Evolutionary conservation across 2,329 filamentous ascomycete genomes (phyloP).

Genomic region (Microdochium trichocladiopsis): DNA sequence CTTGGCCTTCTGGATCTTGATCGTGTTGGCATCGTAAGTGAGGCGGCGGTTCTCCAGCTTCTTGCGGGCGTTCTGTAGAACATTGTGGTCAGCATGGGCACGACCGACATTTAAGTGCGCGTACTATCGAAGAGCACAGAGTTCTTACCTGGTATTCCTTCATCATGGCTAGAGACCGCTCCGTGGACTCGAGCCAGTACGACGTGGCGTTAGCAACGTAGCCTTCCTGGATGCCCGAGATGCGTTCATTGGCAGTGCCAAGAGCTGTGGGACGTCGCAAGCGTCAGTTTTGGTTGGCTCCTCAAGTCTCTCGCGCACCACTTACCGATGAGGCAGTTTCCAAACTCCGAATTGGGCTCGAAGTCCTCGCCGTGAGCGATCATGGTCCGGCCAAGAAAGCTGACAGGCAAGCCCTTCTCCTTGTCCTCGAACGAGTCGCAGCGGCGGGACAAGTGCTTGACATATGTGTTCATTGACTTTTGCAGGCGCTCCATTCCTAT

Average conservation of each 20-base stretch:
- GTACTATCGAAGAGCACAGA: too few species aligned
- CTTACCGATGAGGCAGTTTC: slow-evolving; percentile 71
- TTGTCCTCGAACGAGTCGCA: slow-evolving; percentile 74
- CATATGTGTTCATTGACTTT: slow-evolving; percentile 74
- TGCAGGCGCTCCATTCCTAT: slow-evolving; percentile 87
- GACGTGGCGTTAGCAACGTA: slow-evolving; percentile 73
- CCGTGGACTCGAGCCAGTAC: slow-evolving; percentile 86
- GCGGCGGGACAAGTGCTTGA: slow-evolving; percentile 82
- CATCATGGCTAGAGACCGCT: slow-evolving; percentile 87
- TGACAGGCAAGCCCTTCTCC: slow-evolving; percentile 77
- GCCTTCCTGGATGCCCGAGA: slow-evolving; percentile 77
- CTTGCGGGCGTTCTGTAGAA: slow-evolving; percentile 65
- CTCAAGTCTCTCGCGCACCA: slow-evolving; percentile 5
- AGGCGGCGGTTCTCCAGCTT: slow-evolving; percentile 87
- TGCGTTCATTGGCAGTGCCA: slow-evolving; percentile 80
- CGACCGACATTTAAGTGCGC: background rate
- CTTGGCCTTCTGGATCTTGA: slow-evolving; percentile 17
- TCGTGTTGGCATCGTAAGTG: slow-evolving; percentile 72
- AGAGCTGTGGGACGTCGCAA: slow-evolving; percentile 42
- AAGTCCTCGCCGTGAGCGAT: slow-evolving; percentile 87
- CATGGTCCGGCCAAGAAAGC: slow-evolving; percentile 78
- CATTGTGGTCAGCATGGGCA: slow-evolving; percentile 7
- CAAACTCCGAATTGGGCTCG: slow-evolving; percentile 83
- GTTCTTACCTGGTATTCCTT: slow-evolving; percentile 93
- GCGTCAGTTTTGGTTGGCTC: slow-evolving; percentile 1